phyloP scores from a whole-genome alignment of 2,329 filamentous ascomycete genomes.

The Paramyrothecium sp. region DNA sequence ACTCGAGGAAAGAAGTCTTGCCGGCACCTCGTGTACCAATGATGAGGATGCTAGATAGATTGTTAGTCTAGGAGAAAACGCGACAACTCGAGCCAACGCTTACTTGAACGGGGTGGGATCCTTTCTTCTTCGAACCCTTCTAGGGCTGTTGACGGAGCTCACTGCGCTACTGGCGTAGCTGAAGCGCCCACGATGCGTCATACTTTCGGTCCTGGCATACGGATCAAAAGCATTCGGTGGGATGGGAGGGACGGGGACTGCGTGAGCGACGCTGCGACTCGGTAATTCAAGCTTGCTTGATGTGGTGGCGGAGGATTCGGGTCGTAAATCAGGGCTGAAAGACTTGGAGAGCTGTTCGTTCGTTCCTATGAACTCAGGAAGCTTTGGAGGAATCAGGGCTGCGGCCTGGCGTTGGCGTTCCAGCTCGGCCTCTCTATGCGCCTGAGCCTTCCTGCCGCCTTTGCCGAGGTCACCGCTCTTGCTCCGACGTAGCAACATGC shows the following conservation, averaged over 20 bases:
- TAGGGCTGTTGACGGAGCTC: conserved; percentile 89
- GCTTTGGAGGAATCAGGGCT: conserved; percentile 45
- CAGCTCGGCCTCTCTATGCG: conserved; percentile 48
- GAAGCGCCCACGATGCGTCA: conserved; percentile 93
- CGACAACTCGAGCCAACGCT: conserved; percentile 39
- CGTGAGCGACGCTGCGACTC: conserved; percentile 38
- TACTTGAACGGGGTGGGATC: conserved; percentile 99
- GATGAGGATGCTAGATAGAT: conserved; percentile 70
- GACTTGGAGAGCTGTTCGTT: conserved; percentile 44
- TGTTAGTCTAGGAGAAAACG: conserved; percentile 9
- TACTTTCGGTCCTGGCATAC: conserved; percentile 84
- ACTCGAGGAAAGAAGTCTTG: conserved; percentile 96
- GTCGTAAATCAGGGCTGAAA: conserved; percentile 53
- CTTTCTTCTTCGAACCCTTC: conserved; percentile 88
- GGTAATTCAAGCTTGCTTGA: conserved; percentile 38
- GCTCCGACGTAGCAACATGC: conserved; percentile 63
- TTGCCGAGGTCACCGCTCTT: conserved; percentile 66
- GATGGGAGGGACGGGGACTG: conserved; percentile 55
- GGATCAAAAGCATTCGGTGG: conserved; percentile 68
- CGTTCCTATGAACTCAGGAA: conserved; percentile 51
- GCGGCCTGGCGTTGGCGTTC: conserved; percentile 49
- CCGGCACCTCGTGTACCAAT: conserved; percentile 84
- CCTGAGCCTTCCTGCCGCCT: conserved; percentile 58
- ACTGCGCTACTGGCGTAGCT: conserved; percentile 93
- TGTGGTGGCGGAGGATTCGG: conserved; percentile 61